Evolutionary conservation across 352 stramenopile species (phyloP), one percentile per base, ranked within the genome.

Genomic region (Phytophthora pseudosyringae): DNA sequence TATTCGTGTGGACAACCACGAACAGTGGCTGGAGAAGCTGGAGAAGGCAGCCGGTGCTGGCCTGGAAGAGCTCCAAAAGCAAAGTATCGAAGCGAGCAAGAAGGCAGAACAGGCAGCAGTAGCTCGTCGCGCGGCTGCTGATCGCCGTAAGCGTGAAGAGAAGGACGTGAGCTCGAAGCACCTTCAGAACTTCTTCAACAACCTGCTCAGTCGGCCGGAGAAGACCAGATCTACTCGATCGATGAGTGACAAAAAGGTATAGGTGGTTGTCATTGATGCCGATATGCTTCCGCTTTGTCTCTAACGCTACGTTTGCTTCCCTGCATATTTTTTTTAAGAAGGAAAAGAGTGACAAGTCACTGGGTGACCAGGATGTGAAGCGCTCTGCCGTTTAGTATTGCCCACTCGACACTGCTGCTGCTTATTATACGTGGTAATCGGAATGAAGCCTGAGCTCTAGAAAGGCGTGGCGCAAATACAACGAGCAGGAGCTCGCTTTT

Each of bases 121-220:
- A 7, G 82, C 85, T 28, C 81, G 85, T 12, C 87, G 87, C n/a
- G 72, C 75, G 3, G 83, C 84, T 2, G 78, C 80, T 11, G 87
- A 95, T 69, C 81, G 83, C 11, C 75, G 85, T 41, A 95, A 93
- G 60, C 76, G 81, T 16, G 83, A 94, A 53, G 83, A 93, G 47
- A 91, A 90, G 71, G 85, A 94, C 47, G 85, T 95, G 48, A 94
- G 78, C 70, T 92, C 87, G 29, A 95, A 90, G 16, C 87, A 95
- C 57, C 53, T 95, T 60, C 80, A 88, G 29, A 95, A 93, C 59
- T 95, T 95, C 64, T 95, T 95, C 62, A 95, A 95, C 69, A 94
- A 95, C 50, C 50, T 95, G 50, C 71, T 95, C 6, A 95, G 87
- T 66, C 83, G 85, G 25, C 87, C 87, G 5, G 87, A 95, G 45